Conservation (phyloP, 352 stramenopile genomes). For the Albugo candida region DNA sequence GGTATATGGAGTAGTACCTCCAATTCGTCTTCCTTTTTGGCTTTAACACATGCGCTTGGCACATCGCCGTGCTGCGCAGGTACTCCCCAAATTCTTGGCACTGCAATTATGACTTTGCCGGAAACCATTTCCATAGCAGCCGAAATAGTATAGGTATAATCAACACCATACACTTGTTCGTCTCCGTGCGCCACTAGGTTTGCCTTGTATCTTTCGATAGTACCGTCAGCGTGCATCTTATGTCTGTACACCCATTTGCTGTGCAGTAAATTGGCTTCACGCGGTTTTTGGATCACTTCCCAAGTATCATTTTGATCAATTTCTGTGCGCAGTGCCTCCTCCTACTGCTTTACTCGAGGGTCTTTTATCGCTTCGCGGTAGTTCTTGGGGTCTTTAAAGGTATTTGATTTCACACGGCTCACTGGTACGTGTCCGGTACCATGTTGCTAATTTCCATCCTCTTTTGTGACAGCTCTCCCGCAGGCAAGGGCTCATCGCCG, state of each 20-base stretch:
- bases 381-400: not conserved
- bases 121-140: constrained; percentile 4
- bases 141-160: not conserved
- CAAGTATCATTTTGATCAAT: not conserved
- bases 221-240: not conserved
- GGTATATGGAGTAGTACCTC: not conserved
- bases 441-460: too few species aligned
- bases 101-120: not conserved
- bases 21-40: not conserved
- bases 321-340: not conserved
- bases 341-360: not conserved
- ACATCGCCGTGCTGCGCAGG: not conserved
- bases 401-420: not conserved
- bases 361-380: not conserved
- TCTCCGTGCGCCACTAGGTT: not conserved
- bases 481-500: too few species aligned
- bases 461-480: too few species aligned
- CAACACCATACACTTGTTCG: not conserved
- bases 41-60: not conserved
- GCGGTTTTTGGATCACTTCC: not conserved
- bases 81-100: not conserved
- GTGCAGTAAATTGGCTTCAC: not conserved
- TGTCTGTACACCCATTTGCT: not conserved
- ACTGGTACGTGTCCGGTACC: too few species aligned
- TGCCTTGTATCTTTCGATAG: not conserved